These are phyloP conservation scores for Ophiostoma ulmi DNA, from an alignment of 2,329 filamentous ascomycete genomes.

Conservation along the genomic window DNA sequence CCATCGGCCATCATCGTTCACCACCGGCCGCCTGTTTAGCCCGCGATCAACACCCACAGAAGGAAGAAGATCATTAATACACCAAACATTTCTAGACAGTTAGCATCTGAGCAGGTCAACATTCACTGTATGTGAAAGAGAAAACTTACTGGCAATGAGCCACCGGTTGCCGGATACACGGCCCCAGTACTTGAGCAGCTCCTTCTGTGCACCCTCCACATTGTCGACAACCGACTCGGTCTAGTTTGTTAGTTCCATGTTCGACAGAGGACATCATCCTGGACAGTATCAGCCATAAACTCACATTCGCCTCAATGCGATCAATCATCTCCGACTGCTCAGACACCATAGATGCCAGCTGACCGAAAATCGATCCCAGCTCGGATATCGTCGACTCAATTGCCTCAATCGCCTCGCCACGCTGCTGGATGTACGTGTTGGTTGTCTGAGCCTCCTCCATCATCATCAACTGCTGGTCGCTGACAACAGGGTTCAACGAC, in stretches of 20 bases:
- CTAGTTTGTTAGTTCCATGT: slow-evolving; percentile 24
- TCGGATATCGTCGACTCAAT: slow-evolving; percentile 95
- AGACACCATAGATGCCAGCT: slow-evolving; percentile 92
- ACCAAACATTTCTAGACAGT: slow-evolving; percentile 59
- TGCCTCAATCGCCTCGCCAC: slow-evolving; percentile 91
- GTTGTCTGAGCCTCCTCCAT: slow-evolving; percentile 87
- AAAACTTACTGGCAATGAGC: slow-evolving; percentile 65
- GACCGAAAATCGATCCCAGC: slow-evolving; percentile 53
- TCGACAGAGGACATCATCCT: background rate
- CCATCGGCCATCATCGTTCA: background rate
- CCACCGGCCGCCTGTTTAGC: slow-evolving; percentile 33
- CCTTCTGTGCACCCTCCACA: slow-evolving; percentile 90
- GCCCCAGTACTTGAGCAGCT: slow-evolving; percentile 95
- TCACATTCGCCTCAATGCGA: slow-evolving; percentile 31
- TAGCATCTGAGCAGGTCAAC: background rate
- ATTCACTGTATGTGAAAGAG: no score
- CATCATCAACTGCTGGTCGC: slow-evolving; percentile 79
- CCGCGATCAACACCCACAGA: slow-evolving; percentile 64
- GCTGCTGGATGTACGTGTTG: slow-evolving; percentile 86
- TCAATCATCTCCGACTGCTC: slow-evolving; percentile 94
- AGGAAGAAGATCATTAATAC: slow-evolving; percentile 93
- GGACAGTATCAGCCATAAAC: slow-evolving; percentile 6
- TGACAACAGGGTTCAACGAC: slow-evolving; percentile 71
- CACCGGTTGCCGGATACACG: slow-evolving; percentile 91
- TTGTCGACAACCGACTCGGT: slow-evolving; percentile 98